These are phyloP conservation scores for Colletotrichum spaethianum DNA, from an alignment of 2,329 filamentous ascomycete species.

Conservation along the genomic window DNA sequence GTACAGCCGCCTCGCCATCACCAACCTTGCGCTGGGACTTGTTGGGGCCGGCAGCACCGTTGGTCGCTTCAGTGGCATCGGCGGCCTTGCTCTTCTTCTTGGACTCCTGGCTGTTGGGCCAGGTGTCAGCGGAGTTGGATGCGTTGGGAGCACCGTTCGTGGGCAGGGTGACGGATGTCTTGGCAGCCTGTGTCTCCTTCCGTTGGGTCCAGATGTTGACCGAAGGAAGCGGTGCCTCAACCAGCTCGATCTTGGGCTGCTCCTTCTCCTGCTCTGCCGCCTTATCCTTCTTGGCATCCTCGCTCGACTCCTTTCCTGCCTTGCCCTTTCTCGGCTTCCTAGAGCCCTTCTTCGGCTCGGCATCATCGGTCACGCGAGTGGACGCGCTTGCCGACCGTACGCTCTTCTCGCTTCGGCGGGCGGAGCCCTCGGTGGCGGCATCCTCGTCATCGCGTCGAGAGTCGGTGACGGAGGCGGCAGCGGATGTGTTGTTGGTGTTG, in stretches of 20 bases:
- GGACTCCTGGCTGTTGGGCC: constrained; percentile 63
- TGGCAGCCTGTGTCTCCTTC: constrained; percentile 74
- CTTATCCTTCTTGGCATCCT: constrained; percentile 66
- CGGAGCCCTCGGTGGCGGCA: constrained; percentile 55
- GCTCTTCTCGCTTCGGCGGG: constrained; percentile 61
- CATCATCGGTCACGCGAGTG: constrained; percentile 78
- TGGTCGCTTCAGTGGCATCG: constrained; percentile 44
- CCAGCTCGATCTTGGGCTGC: constrained; percentile 74
- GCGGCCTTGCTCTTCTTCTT: constrained; percentile 53
- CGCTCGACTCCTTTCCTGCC: constrained; percentile 63
- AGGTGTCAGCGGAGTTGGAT: constrained; percentile 26
- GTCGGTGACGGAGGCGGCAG: constrained; percentile 55
- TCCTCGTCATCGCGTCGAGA: constrained; percentile 56
- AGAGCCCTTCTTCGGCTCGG: constrained; percentile 70
- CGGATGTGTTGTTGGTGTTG: constrained; percentile 48
- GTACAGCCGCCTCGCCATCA: constrained; percentile 58
- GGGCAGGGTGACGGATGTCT: constrained; percentile 56
- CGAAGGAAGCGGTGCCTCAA: constrained; percentile 84
- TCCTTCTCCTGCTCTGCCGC: constrained; percentile 73
- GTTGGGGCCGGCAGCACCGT: constrained; percentile 52
- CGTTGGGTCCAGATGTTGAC: constrained; percentile 93
- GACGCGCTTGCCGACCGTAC: constrained; percentile 74
- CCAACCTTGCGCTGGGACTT: constrained; percentile 60
- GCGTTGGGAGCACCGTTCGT: constrained; percentile 44
- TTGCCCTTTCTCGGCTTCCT: constrained; percentile 71